These are phyloP conservation scores for Plasmodium cynomolgi DNA, from an alignment of 169 alveolate species.

Conservation along the genomic window DNA sequence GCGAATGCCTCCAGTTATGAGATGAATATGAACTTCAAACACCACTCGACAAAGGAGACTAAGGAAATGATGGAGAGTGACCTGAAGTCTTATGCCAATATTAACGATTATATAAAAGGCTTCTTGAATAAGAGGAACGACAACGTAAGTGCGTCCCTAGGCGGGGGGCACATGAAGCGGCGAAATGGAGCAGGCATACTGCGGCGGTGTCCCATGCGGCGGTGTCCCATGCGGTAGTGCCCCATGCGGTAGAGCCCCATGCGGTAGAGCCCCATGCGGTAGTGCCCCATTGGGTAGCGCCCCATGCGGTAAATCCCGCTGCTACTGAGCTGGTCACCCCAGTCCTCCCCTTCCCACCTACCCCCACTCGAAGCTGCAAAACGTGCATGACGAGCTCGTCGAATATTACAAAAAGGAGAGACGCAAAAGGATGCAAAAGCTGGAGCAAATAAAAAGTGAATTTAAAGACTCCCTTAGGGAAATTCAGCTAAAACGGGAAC, in stretches of 20 bases:
- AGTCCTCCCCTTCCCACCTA: background rate
- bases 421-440: background rate
- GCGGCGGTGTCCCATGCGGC: too few relatives aligned
- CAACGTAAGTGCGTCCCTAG: slow-evolving; percentile 12
- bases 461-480: background rate
- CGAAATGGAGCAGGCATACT: background rate
- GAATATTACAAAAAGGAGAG: slow-evolving; percentile 53
- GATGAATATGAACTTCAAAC: slow-evolving; percentile 23
- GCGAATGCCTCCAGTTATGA: slow-evolving; percentile 30
- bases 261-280: background rate
- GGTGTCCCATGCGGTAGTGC: background rate
- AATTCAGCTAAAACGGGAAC: slow-evolving; percentile 11
- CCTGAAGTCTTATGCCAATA: slow-evolving; percentile 12
- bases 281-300: background rate
- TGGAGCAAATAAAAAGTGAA: slow-evolving; percentile 33
- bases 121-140: slow-evolving; percentile 62
- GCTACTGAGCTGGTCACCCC: background rate
- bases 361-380: slow-evolving; percentile 34
- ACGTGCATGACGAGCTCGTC: slow-evolving; percentile 45
- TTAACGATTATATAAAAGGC: slow-evolving; percentile 40
- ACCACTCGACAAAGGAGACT: background rate
- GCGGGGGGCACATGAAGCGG: background rate
- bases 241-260: background rate
- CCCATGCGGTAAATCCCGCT: background rate
- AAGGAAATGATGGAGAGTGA: slow-evolving; percentile 47